Evolutionary conservation across 2,329 filamentous ascomycete species (phyloP), one percentile per base, ranked within the genome.

Genomic region (Rhytidhysteron rufulum): DNA sequence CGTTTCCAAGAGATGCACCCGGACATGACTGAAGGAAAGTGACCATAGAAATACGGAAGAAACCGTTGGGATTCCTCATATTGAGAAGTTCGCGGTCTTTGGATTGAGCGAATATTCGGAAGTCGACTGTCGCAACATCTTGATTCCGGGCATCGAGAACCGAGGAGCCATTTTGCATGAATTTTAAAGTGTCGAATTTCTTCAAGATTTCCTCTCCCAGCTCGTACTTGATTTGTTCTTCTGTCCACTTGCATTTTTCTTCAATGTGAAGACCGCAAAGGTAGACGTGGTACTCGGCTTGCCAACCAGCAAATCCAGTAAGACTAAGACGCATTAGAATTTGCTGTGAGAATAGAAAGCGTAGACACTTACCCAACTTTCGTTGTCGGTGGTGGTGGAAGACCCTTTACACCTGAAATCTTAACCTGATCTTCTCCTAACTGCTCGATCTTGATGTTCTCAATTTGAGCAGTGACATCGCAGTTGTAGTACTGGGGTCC

Each of bases 401-500:
- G 57, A 7, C 63, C 67, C 38, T 63, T 61, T 10, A 73, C 64
- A 30, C 72, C 71, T 11, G 65, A 66, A 10, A 79, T 43, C 5
- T 69, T 67, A 3, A 79, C 74, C 11, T 72, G 67, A 49, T 79
- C 70, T 31, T 60, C 57, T 2, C 68, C 70, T 4, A 73, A 45
- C 42, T 80, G 70, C 34, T 75, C 70, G 40, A 82, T 74, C 48
- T 66, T 68, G 34, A 79, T 62, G n/a, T 67, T 62, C 30, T 68
- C 62, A 6, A 79, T 60, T 17, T 74, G 52, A 0, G 76, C 76
- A 0, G 71, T 77, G 19, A 79, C 75, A 46, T 79, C 77, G 3
- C 69, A 74, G 56, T 79, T 78, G 64, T 71, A 76, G 54, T 71
- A 45, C 57, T 64, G 45, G 5, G 51, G 51, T 10, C 51, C 53